Base-by-base conservation (phyloP, 805 yeast genomes). In the Yarrowia osloensis region DNA sequence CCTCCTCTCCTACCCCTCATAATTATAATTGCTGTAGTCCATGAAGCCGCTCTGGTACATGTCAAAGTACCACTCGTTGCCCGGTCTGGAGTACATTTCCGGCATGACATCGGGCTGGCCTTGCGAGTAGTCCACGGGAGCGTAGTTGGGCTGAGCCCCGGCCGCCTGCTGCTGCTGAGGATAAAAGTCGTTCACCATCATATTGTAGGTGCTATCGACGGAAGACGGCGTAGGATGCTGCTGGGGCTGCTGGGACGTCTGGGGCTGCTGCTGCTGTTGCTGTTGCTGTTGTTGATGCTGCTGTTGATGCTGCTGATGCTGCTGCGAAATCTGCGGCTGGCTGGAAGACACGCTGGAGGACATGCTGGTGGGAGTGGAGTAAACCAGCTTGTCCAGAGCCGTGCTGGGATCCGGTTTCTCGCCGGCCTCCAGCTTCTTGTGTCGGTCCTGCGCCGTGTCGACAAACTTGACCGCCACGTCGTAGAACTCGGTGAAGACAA, bases 141-240 rank as follows among this genome's bases (percentile, higher is more conserved):
- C 21, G 8, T 4, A 29, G 13, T 24, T 24, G 28, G 40, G 26
- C n/a, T 52, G 59, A 7, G 22, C 42, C 4, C 22, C 61, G 0
- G 57, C 21, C 4, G 17, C 24, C 19, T 28, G 49, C 49, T 39
- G 47, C 35, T 37, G 47, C 24, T 35, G 61, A 3, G 47, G 37
- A 28, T 57, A 57, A 40, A 57, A 57, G 49, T 57, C 63, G 63
- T 40, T 57, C 21, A 57, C 63, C 63, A 57, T 57, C 63, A 57
- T 26, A 28, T 57, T 57, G 63, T 57, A 57, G 1, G 63, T 28
- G 4, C 8, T 21, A 33, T 54, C 61, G 6, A 54, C 61, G 4
- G 61, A 37, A 2, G 59, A 3, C 15, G 42, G 59, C 9, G 59
- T 33, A 9, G 40, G 26, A 8, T 28, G 28, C 9, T 22, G 55